These are phyloP conservation scores for Chrysosporium keratinophilum DNA, from an alignment of 2,329 filamentous ascomycete species.

Conservation along the genomic window DNA sequence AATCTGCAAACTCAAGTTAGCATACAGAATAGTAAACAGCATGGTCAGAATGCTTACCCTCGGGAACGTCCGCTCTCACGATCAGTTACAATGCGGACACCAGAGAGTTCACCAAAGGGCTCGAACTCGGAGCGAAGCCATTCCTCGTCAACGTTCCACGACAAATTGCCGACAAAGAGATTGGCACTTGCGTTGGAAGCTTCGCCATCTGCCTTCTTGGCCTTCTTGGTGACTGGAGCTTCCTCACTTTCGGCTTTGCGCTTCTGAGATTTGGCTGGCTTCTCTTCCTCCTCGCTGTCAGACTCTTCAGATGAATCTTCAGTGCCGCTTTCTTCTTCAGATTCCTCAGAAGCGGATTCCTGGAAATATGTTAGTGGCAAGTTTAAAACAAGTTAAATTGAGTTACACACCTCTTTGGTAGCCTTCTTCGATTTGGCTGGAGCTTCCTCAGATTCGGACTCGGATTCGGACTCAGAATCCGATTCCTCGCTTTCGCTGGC, in stretches of 20 bases:
- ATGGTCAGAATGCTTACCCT: constrained; percentile 44
- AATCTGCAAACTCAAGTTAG: constrained; percentile 43
- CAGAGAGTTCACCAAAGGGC: constrained; percentile 60
- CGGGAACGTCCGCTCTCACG: constrained; percentile 71
- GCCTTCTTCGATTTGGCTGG: constrained; percentile 19
- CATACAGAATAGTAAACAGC: neutral
- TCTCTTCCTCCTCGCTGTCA: constrained; percentile 23
- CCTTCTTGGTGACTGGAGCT: constrained; percentile 44
- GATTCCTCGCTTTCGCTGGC: constrained; percentile 10
- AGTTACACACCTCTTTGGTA: constrained; percentile 24
- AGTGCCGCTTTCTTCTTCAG: constrained; percentile 13
- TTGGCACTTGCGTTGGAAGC: constrained; percentile 46
- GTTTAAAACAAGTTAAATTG: neutral
- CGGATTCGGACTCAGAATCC: constrained; percentile 17
- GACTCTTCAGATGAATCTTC: constrained; percentile 28
- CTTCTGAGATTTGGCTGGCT: constrained; percentile 29
- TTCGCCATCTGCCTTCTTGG: constrained; percentile 46
- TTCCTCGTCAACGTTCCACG: constrained; percentile 82
- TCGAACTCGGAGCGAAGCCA: constrained; percentile 72
- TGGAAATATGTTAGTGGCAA: neutral
- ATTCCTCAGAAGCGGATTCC: constrained; percentile 15
- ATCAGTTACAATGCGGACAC: constrained; percentile 74
- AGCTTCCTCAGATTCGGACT: constrained; percentile 3
- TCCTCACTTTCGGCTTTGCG: constrained; percentile 41
- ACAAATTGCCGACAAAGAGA: constrained; percentile 81